Evolutionary conservation across 768 basidiomycete species (phyloP).

Genomic region (Suillus weaverae): DNA sequence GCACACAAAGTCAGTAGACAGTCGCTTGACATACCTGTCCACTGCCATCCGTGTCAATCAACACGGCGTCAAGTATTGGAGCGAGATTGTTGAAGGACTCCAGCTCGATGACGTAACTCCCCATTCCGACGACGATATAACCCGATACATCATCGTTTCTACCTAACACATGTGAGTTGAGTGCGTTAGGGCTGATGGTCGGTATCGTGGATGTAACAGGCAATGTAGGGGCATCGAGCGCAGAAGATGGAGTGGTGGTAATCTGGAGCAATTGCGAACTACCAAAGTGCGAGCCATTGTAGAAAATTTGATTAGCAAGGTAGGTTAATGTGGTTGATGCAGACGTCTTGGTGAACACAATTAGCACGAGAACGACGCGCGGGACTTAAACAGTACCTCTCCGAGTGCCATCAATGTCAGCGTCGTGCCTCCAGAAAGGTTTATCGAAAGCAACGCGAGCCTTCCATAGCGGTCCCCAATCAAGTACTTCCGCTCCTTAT

Average conservation of each 20-base stretch:
- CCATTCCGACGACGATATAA: constrained; percentile 49
- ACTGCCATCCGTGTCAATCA: constrained; percentile 70
- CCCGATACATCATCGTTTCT: constrained; percentile 35
- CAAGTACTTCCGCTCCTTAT: constrained; percentile 48
- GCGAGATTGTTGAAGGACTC: constrained; percentile 75
- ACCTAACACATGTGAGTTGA: constrained; percentile 35
- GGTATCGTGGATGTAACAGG: constrained; percentile 51
- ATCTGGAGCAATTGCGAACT: constrained; percentile 78
- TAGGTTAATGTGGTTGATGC: constrained; percentile 72
- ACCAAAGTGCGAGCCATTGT: constrained; percentile 79
- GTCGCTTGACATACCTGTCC: constrained; percentile 53
- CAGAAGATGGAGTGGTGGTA: constrained; percentile 42
- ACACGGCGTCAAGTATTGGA: constrained; percentile 78
- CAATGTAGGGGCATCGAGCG: constrained; percentile 44
- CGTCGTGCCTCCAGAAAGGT: constrained; percentile 36
- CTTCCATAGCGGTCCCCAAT: constrained; percentile 73
- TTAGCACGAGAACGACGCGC: constrained; percentile 9
- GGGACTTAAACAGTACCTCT: constrained; percentile 45
- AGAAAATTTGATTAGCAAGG: constrained; percentile 67
- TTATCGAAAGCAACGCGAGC: constrained; percentile 62
- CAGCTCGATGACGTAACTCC: constrained; percentile 60
- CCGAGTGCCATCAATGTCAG: constrained; percentile 68
- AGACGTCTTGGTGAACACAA: constrained; percentile 50
- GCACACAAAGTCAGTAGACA: background rate
- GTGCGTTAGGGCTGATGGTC: constrained; percentile 38